Evolutionary conservation across 2,329 filamentous ascomycete species (phyloP), one percentile per base, ranked within the genome.

Genomic region (Geosmithia morbida): DNA sequence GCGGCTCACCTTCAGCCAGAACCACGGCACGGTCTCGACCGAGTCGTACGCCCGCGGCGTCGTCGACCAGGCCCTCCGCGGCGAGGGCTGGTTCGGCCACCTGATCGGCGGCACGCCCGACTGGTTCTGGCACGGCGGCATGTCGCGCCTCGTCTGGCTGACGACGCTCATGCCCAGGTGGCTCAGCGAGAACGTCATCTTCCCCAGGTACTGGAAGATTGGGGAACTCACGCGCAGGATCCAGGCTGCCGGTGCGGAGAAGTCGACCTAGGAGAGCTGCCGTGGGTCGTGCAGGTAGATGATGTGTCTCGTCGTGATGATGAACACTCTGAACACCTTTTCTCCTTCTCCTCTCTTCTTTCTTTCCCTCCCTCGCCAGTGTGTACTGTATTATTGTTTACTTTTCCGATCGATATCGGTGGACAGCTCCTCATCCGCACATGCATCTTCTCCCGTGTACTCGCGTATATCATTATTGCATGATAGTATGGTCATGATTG

Each of bases 1-100:
- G 51, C 60, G 72, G 1, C 59, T 73, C 49, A 63, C 58, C 0
- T 77, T 70, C 46, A 72, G 68, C 50, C 73, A 76, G 63, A 68
- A 61, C 3, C 66, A 64, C 22, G 56, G 60, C 0, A 72, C 71
- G 1, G 41, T 19, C 13, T 59, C 61, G 18, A 70, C 70, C 0
- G 57, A 62, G n/a, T 56, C 48, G 0, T 76, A 70, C 52, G 70
- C 72, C 0, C 48, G 51, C 30, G 59, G 61, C 46, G 51, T 77
- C 2, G 72, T 72, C 4, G 49, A 45, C 1, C 61, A 65, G 26
- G 69, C 69, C 2, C 57, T 75, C 13, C 60, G 52, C 51, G 63
- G 64, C 1, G 62, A 66, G 50, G 62, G 63, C 0, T 64, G 57
- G 50, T 47, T 64, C 1, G 57, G 60, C 0, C 60, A 48, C 10